phyloP scores from a whole-genome alignment of 177 flowering plant genomes.

The Telopea speciosissima region DNA sequence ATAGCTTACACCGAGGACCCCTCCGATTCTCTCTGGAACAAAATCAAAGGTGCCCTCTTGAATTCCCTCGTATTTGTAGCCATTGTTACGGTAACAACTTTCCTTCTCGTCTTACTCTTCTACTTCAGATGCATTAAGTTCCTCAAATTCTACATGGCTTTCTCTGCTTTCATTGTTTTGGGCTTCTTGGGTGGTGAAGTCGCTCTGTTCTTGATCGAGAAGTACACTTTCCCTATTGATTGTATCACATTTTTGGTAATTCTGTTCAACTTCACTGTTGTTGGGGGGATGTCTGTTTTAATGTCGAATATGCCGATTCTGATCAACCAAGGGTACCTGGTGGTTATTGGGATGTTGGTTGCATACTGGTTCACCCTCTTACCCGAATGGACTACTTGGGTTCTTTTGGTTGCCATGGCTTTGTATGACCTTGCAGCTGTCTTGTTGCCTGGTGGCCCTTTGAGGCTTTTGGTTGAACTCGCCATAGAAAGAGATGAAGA shows the following conservation, averaged over 20 bases:
- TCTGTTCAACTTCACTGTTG: conserved; percentile 72
- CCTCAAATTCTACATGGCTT: conserved; percentile 81
- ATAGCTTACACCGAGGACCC: conserved; percentile 56
- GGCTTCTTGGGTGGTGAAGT: conserved; percentile 88
- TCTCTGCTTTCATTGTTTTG: conserved; percentile 72
- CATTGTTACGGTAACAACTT: conserved; percentile 63
- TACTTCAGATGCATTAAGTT: conserved; percentile 71
- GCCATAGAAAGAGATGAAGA: conserved; percentile 94
- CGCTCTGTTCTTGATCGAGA: conserved; percentile 41
- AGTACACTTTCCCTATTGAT: conserved; percentile 55
- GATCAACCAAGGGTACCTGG: conserved; percentile 77
- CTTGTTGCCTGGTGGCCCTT: conserved; percentile 88
- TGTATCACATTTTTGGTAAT: conserved; percentile 50
- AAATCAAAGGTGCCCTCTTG: conserved; percentile 82
- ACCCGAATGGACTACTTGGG: conserved; percentile 99
- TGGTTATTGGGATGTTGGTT: conserved; percentile 80
- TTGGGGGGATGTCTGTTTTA: conserved; percentile 79
- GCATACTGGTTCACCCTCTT: conserved; percentile 89
- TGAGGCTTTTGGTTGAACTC: conserved; percentile 90
- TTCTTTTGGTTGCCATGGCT: conserved; percentile 77
- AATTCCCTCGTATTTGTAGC: conserved; percentile 79
- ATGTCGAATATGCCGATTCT: conserved; percentile 68
- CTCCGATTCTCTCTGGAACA: conserved; percentile 77
- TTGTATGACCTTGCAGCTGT: conserved; percentile 97
- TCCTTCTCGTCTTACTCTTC: conserved; percentile 82